phyloP scores from a whole-genome alignment of 2,329 filamentous ascomycete species.

The Hypoxylon sp. region DNA sequence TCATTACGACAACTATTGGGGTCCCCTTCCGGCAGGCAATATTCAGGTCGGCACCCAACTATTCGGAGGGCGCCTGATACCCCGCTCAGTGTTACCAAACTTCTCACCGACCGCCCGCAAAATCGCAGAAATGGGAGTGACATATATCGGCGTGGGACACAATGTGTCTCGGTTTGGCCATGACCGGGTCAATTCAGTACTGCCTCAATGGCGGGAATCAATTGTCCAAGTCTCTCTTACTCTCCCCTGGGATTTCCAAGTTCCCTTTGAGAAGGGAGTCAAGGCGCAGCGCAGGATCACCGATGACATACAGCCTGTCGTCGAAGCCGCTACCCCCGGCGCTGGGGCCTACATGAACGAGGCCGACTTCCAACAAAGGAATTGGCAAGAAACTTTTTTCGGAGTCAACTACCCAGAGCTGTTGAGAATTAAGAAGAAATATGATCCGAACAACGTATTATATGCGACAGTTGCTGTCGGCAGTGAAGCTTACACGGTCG shows the following conservation, averaged over 20 bases:
- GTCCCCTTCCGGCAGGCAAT: constrained; percentile 55
- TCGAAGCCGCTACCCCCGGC: constrained; percentile 47
- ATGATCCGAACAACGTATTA: constrained; percentile 58
- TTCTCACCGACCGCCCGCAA: constrained; percentile 53
- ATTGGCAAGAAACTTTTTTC: constrained; percentile 57
- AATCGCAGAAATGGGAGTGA: constrained; percentile 53
- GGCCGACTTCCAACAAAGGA: constrained; percentile 56
- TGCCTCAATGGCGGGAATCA: constrained; percentile 56
- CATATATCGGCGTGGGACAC: constrained; percentile 53
- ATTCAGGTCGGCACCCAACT: constrained; percentile 54
- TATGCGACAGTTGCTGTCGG: constrained; percentile 60
- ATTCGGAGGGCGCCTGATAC: constrained; percentile 58
- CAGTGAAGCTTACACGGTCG: constrained; percentile 59
- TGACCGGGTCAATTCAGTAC: constrained; percentile 52
- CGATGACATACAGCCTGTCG: constrained; percentile 51
- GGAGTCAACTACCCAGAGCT: constrained; percentile 56
- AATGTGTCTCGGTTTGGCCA: constrained; percentile 48
- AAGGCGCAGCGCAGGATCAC: constrained; percentile 53
- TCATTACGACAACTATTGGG: constrained; percentile 56
- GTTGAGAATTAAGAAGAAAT: constrained; percentile 59
- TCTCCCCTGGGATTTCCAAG: constrained; percentile 42
- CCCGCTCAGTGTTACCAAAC: constrained; percentile 52
- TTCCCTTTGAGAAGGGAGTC: constrained; percentile 47
- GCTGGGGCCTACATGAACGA: constrained; percentile 58
- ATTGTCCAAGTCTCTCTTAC: constrained; percentile 49